Evolutionary conservation across 352 stramenopile species (phyloP), one percentile per base, ranked within the genome.

Genomic region (Phytopythium boreale): DNA sequence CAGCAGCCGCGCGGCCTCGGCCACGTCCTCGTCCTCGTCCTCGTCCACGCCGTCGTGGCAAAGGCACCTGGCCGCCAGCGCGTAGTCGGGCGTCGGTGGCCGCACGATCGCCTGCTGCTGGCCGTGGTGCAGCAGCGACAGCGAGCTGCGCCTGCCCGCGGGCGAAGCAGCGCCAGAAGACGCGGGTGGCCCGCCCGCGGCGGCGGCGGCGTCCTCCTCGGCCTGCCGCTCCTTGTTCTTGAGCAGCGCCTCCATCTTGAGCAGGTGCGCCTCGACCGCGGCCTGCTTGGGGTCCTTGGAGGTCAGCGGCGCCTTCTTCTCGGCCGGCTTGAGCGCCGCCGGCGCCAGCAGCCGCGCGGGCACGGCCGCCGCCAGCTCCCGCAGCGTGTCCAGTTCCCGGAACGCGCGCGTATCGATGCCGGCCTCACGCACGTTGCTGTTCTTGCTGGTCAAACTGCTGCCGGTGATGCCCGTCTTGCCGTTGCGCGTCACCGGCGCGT

Each of bases 171-270:
- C 24, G 26, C n/a, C n/a, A n/a, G n/a, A n/a, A n/a, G n/a, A 24
- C 22, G 63, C 36, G 29, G 27, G 22, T 62, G 57, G 11, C 11
- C 15, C 26, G 41, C 52, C 39, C 27, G 37, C 19, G 9, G 17
- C 24, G 22, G n/a, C 44, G 4, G 44, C 56, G 11, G 37, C 47
- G 0, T 58, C 62, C 11, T 55, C 36, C 14, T 57, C 63, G 41
- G 61, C 44, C 1, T 56, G 64, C 37, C 82, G 64, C 39, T 89
- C 87, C 47, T 71, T 74, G 47, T 88, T 87, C 59, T 90, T 87
- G 68, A 97, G 91, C 24, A 95, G 82, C 19, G 77, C 77, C 62
- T 96, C 86, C 86, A 96, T 95, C 64, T 92, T 93, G 34, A 93
- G 72, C 58, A 97, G 74, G 61, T 97, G 88, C 31, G 78, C 74